These are phyloP conservation scores for Bruguiera gymnorhiza DNA, from an alignment of 345 rosid genomes.

Conservation along the genomic window DNA sequence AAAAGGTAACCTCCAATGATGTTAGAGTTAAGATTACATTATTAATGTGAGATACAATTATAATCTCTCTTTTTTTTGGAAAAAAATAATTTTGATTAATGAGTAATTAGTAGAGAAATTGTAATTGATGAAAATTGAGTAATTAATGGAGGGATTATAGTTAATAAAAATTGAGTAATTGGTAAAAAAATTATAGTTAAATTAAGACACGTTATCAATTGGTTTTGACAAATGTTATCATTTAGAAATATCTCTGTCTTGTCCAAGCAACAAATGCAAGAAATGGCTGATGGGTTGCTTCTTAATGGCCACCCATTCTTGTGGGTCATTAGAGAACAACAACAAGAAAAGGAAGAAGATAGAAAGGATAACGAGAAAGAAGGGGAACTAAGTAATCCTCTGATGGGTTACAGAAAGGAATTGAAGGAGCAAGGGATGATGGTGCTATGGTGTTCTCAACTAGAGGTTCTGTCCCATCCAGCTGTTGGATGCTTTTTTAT, in stretches of 20 bases:
- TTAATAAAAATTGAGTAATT: no score
- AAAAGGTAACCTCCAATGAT: no score
- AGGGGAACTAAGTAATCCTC: constrained; percentile 20
- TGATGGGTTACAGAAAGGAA: background rate
- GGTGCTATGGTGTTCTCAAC: constrained; percentile 19
- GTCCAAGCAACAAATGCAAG: constrained; percentile 43
- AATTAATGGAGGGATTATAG: no score
- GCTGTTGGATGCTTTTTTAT: constrained; percentile 11
- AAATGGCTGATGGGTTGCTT: constrained; percentile 39
- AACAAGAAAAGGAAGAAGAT: background rate
- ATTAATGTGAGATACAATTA: no score
- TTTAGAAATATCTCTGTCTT: constrained; percentile 49
- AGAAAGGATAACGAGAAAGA: constrained; percentile 27
- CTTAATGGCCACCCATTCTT: constrained; percentile 38
- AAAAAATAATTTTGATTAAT: no score
- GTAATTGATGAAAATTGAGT: no score
- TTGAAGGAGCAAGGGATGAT: constrained; percentile 7
- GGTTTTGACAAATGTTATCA: constrained; percentile 8
- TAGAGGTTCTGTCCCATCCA: constrained; percentile 10
- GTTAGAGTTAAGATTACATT: no score
- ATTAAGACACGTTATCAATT: no score
- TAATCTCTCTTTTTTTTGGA: no score
- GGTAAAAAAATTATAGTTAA: no score
- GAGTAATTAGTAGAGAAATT: no score
- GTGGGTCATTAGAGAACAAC: constrained; percentile 43